These are phyloP conservation scores for Mikania micrantha DNA, from an alignment of 129 eudicot genomes.

Conservation along the genomic window DNA sequence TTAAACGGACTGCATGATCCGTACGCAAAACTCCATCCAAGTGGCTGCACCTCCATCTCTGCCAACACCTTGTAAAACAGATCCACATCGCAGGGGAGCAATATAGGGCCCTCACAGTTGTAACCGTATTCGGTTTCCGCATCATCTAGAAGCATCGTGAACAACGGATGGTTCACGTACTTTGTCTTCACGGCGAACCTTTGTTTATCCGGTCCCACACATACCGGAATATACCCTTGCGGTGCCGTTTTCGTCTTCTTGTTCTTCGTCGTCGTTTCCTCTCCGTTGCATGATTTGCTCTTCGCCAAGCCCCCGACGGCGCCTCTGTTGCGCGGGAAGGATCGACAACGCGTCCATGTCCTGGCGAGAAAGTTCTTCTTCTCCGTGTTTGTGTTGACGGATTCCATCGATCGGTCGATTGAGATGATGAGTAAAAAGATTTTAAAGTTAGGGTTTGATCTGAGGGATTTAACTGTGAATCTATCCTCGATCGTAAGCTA, in stretches of 20 bases:
- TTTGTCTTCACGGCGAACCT: no score
- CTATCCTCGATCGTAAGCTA: no score
- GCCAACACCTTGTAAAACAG: no score
- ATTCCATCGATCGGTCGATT: conserved; percentile 10
- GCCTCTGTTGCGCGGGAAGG: conserved; percentile 12
- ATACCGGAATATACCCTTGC: no score
- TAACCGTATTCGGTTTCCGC: no score
- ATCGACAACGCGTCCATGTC: conserved; percentile 49
- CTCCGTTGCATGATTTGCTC: conserved; percentile 39
- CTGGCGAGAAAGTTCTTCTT: conserved; percentile 40
- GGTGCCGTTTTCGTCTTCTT: conserved; percentile 26
- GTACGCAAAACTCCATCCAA: conserved; percentile 16
- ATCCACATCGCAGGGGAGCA: no score
- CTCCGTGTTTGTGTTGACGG: not conserved
- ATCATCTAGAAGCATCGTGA: no score
- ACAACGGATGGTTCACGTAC: no score
- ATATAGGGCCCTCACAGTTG: no score
- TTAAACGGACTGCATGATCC: conserved; percentile 47
- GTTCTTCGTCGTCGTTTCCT: not conserved
- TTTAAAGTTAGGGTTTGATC: not conserved
- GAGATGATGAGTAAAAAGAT: no score
- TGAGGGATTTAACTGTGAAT: no score
- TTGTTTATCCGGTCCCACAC: no score
- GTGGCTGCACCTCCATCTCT: not conserved
- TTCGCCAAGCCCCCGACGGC: conserved; percentile 16